A percentile compares a stretch with the other conserved stretches of the same genome.
phyloP scores from a whole-genome alignment of 2,329 filamentous ascomycete genomes.

The Cytospora piceae region DNA sequence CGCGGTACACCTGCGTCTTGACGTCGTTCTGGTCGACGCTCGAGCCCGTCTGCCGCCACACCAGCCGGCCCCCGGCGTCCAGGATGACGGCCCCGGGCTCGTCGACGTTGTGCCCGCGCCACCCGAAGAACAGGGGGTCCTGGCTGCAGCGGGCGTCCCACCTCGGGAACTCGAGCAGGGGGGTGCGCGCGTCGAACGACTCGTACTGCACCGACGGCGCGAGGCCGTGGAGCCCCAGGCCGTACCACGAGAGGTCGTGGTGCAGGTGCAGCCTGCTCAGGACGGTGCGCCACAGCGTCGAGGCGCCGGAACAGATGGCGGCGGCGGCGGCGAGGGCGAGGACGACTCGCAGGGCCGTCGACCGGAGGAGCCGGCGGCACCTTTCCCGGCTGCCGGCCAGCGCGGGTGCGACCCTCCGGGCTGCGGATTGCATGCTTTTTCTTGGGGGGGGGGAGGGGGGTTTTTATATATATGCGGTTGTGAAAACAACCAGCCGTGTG shows the following conservation, averaged over 20 bases:
- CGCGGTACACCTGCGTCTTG: constrained; percentile 39
- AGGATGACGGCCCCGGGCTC: constrained; percentile 35
- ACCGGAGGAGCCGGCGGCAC: neutral
- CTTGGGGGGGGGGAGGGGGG: too few relatives aligned
- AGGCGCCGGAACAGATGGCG: constrained; percentile 16
- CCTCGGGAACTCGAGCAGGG: constrained; percentile 29
- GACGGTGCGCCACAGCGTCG: constrained; percentile 22
- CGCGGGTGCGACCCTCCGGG: neutral
- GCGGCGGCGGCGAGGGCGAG: constrained; percentile 10
- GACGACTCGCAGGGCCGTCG: constrained; percentile 6
- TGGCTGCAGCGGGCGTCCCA: constrained; percentile 32
- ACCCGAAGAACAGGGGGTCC: constrained; percentile 30
- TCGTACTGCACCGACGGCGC: constrained; percentile 26
- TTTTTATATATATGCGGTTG: neutral
- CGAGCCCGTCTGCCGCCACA: constrained; percentile 34
- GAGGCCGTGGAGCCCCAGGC: constrained; percentile 24
- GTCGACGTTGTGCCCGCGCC: constrained; percentile 29
- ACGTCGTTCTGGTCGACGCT: constrained; percentile 30
- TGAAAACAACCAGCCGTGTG: neutral
- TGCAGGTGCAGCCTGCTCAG: constrained; percentile 25
- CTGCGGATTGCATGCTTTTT: neutral
- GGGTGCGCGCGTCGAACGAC: constrained; percentile 29
- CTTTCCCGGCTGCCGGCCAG: neutral
- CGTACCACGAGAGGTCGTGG: constrained; percentile 29
- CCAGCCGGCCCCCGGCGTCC: constrained; percentile 34